Conservation (phyloP, 352 stramenopile genomes). For the Globisporangium sylvaticum region DNA sequence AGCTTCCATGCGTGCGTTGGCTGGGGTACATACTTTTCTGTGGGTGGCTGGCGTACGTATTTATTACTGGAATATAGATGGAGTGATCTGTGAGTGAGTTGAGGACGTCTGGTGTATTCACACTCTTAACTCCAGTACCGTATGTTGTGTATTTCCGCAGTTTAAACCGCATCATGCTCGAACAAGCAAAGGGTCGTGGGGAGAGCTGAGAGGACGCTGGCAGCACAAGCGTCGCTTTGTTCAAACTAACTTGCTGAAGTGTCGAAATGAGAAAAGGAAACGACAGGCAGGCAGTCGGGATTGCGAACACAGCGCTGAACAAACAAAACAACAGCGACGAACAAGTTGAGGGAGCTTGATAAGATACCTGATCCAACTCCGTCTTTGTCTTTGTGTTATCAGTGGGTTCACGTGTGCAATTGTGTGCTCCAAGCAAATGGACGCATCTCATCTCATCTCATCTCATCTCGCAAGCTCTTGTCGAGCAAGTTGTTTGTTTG, state of each 20-base stretch:
- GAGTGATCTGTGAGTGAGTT: too few relatives aligned
- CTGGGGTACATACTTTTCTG: neutral
- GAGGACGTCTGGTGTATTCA: neutral
- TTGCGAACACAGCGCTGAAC: neutral
- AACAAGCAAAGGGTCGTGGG: neutral
- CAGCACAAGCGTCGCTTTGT: neutral
- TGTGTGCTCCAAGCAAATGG: neutral
- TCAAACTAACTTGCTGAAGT: neutral
- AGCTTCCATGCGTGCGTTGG: conserved; percentile 2
- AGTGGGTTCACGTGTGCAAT: neutral
- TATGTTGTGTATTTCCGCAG: neutral
- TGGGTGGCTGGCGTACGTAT: neutral
- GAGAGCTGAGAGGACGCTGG: neutral
- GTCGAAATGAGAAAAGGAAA: neutral
- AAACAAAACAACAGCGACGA: neutral
- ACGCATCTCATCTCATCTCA: neutral
- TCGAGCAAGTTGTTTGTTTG: too few relatives aligned
- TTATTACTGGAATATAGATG: neutral
- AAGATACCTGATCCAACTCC: neutral
- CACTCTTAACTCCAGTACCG: neutral
- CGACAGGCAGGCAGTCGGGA: neutral
- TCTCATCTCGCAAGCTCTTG: too few relatives aligned
- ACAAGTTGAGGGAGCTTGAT: neutral
- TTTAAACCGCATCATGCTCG: neutral
- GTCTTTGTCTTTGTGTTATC: neutral